A percentile compares a stretch with the other conserved stretches of the same genome.
phyloP scores from a whole-genome alignment of 768 basidiomycete species.

The Antrodiella citrinella region DNA sequence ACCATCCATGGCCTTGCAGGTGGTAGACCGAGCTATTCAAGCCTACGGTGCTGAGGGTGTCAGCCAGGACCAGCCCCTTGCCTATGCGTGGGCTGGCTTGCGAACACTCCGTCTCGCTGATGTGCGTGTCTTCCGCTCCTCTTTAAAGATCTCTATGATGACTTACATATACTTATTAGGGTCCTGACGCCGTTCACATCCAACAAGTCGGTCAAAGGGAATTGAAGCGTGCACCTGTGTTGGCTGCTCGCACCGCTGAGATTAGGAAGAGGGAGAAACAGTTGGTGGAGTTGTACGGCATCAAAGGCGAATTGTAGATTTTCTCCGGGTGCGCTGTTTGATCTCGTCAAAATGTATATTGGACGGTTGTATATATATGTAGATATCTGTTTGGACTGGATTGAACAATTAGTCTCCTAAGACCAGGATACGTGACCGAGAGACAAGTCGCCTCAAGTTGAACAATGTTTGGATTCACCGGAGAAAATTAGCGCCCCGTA shows the following conservation, averaged over 20 bases:
- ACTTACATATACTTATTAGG: conserved; percentile 32
- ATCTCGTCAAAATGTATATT: too few species aligned
- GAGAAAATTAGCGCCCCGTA: too few species aligned
- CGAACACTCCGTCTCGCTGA: conserved; percentile 86
- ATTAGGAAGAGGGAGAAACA: conserved; percentile 53
- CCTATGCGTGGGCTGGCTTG: conserved; percentile 66
- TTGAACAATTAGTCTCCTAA: too few species aligned
- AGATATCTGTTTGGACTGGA: background rate
- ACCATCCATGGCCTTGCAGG: conserved; percentile 78
- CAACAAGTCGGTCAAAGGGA: conserved; percentile 92
- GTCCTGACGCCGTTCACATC: conserved; percentile 49
- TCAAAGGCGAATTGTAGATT: conserved; percentile 52
- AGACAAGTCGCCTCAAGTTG: too few species aligned
- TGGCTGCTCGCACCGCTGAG: conserved; percentile 48
- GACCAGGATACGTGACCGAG: too few species aligned
- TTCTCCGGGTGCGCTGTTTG: background rate
- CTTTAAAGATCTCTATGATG: conserved; percentile 55
- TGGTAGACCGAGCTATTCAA: conserved; percentile 96
- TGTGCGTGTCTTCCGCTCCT: conserved; percentile 36
- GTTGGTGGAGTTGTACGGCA: conserved; percentile 49
- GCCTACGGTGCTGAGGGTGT: conserved; percentile 95
- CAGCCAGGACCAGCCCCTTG: conserved; percentile 82
- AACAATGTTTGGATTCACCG: too few species aligned
- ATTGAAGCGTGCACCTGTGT: conserved; percentile 62
- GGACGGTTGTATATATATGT: background rate